Evolutionary conservation across 768 basidiomycete species (phyloP).

Genomic region (Leccinum arenicola): DNA sequence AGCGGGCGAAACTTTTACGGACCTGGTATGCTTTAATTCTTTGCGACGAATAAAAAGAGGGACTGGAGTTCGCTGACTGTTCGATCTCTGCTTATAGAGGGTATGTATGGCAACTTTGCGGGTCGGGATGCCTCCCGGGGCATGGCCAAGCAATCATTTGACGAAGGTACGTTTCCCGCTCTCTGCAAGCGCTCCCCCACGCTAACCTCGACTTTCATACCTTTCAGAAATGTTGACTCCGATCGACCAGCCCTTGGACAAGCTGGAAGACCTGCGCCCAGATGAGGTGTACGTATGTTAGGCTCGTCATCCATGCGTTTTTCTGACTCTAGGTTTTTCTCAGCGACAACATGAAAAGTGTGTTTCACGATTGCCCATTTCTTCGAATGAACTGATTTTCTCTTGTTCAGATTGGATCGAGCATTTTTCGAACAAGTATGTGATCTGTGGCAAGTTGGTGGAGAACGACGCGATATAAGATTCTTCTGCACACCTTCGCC

Average conservation of each 20-base stretch:
- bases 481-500: neutral
- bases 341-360: slow-evolving; percentile 92
- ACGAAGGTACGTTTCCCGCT: slow-evolving; percentile 55
- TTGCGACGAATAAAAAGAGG: neutral
- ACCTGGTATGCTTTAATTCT: slow-evolving; percentile 58
- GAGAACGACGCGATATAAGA: slow-evolving; percentile 59
- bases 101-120: slow-evolving; percentile 97
- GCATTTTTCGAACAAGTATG: slow-evolving; percentile 91
- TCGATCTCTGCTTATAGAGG: slow-evolving; percentile 49
- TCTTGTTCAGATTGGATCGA: slow-evolving; percentile 78
- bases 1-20: slow-evolving; percentile 91
- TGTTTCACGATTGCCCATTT: neutral
- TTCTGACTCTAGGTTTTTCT: neutral
- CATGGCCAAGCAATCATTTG: slow-evolving; percentile 98
- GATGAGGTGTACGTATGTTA: slow-evolving; percentile 73
- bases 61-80: neutral
- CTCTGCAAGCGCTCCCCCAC: too few relatives aligned
- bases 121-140: slow-evolving; percentile 94
- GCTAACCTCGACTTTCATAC: neutral
- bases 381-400: slow-evolving; percentile 1
- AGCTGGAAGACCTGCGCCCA: slow-evolving; percentile 69
- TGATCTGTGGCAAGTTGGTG: slow-evolving; percentile 83
- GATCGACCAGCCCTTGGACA: slow-evolving; percentile 82
- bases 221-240: slow-evolving; percentile 84
- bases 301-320: neutral